A percentile compares a stretch with the other conserved stretches of the same genome.
phyloP scores from a whole-genome alignment of 495 filamentous ascomycete genomes.

The Penicillium canariense region DNA sequence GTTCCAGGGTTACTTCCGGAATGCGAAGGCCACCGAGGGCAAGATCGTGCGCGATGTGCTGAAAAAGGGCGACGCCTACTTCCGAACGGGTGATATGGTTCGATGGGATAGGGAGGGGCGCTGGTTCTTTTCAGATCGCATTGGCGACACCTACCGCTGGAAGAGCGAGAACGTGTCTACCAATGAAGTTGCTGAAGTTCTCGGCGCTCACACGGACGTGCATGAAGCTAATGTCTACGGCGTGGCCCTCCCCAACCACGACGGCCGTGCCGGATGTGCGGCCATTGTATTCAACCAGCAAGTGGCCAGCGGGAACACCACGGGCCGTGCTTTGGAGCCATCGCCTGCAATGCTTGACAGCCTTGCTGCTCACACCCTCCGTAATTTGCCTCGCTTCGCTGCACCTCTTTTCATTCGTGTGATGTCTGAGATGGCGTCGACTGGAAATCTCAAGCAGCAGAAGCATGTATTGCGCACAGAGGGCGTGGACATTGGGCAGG shows the following conservation, averaged over 20 bases:
- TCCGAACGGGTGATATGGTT: constrained; percentile 82
- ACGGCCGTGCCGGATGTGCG: constrained; percentile 84
- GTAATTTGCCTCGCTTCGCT: constrained; percentile 68
- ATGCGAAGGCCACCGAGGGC: constrained; percentile 65
- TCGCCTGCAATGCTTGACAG: constrained; percentile 47
- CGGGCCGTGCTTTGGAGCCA: constrained; percentile 29
- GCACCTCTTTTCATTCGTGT: constrained; percentile 76
- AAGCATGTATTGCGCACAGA: constrained; percentile 66
- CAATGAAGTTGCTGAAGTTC: constrained; percentile 63
- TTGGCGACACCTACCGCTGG: constrained; percentile 95
- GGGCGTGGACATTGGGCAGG: constrained; percentile 66
- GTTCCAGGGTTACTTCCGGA: constrained; percentile 89
- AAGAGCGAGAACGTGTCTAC: constrained; percentile 95
- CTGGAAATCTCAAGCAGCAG: constrained; percentile 87
- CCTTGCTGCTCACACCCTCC: constrained; percentile 57
- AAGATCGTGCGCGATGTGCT: constrained; percentile 82
- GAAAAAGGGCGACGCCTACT: constrained; percentile 79
- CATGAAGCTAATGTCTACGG: constrained; percentile 88
- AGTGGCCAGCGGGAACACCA: constrained; percentile 27
- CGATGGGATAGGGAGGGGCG: constrained; percentile 67
- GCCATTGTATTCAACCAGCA: constrained; percentile 58
- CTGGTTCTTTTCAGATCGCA: constrained; percentile 83
- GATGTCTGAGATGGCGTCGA: constrained; percentile 58
- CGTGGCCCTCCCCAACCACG: constrained; percentile 75
- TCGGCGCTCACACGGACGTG: constrained; percentile 66